A percentile compares a stretch with the other conserved stretches of the same genome.
These are phyloP conservation scores for Aspergillus costaricaensis DNA, from an alignment of 2,329 filamentous ascomycete genomes.

Conservation along the genomic window DNA sequence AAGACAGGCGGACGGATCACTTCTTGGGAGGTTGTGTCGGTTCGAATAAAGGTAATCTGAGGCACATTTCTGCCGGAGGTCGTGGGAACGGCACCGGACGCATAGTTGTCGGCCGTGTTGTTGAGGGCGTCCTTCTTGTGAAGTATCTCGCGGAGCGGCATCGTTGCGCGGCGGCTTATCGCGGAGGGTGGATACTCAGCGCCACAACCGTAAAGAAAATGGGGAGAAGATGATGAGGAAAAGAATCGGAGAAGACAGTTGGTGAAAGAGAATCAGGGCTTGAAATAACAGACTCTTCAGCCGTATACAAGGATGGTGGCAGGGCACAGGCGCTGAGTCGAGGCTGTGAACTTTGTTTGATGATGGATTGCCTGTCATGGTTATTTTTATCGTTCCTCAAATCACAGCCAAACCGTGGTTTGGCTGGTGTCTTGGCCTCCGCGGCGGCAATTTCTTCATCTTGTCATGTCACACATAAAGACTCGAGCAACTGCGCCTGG, in stretches of 20 bases:
- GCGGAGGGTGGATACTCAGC: constrained; percentile 11
- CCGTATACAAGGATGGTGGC: not conserved
- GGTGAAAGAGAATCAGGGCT: not conserved
- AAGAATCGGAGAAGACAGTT: not conserved
- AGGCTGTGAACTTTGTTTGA: constrained; percentile 8
- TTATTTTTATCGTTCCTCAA: not conserved
- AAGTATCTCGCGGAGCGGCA: constrained; percentile 63
- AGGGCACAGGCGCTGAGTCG: constrained; percentile 9
- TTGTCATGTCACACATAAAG: constrained; percentile 12
- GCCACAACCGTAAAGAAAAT: not conserved
- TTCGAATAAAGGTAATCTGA: constrained; percentile 80
- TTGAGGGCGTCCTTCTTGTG: constrained; percentile 63
- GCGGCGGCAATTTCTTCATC: constrained; percentile 6
- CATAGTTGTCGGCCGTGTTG: constrained; percentile 42
- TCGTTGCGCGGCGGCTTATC: constrained; percentile 33
- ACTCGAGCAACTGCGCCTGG: not conserved
- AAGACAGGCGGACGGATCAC: constrained; percentile 69
- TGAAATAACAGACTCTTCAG: not conserved
- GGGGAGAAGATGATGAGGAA: not conserved
- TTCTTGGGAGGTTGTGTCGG: constrained; percentile 79
- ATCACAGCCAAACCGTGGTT: constrained; percentile 3
- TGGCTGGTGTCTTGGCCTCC: not conserved
- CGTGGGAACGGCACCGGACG: constrained; percentile 42
- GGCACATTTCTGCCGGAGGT: constrained; percentile 47
- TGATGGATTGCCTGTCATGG: constrained; percentile 5